Conservation (phyloP, 345 rosid genomes). For the Bruguiera sexangula region DNA sequence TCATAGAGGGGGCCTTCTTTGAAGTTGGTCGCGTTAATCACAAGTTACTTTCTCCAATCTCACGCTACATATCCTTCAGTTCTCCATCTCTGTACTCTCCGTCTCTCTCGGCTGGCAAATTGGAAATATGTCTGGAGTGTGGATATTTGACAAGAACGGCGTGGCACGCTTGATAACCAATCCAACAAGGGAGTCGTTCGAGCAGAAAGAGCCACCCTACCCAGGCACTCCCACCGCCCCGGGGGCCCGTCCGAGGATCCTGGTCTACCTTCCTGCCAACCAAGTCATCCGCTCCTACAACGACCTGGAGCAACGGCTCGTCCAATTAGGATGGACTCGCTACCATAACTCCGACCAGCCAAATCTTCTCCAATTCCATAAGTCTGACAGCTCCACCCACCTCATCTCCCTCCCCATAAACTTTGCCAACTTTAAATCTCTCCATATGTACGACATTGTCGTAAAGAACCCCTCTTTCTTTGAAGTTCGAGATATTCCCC, state of each 20-base stretch:
- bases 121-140: constrained; percentile 54
- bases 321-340: constrained; percentile 64
- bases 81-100: too few relatives aligned
- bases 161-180: constrained; percentile 48
- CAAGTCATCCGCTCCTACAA: constrained; percentile 48
- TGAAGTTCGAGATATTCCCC: constrained; percentile 43
- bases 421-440: constrained; percentile 37
- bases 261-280: constrained; percentile 56
- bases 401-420: constrained; percentile 52
- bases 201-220: constrained; percentile 40
- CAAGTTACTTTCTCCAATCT: too few relatives aligned
- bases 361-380: constrained; percentile 59
- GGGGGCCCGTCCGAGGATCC: constrained; percentile 63
- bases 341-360: constrained; percentile 34
- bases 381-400: constrained; percentile 40
- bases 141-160: constrained; percentile 63
- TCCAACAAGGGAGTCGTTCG: constrained; percentile 63
- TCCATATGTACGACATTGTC: constrained; percentile 66
- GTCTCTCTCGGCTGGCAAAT: background rate
- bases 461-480: constrained; percentile 61
- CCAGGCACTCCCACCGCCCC: constrained; percentile 65
- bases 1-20: too few relatives aligned
- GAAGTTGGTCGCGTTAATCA: too few relatives aligned
- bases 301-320: constrained; percentile 51
- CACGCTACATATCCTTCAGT: too few relatives aligned